Conservation (phyloP, 768 basidiomycete genomes). For the Lactifluus volemus region DNA sequence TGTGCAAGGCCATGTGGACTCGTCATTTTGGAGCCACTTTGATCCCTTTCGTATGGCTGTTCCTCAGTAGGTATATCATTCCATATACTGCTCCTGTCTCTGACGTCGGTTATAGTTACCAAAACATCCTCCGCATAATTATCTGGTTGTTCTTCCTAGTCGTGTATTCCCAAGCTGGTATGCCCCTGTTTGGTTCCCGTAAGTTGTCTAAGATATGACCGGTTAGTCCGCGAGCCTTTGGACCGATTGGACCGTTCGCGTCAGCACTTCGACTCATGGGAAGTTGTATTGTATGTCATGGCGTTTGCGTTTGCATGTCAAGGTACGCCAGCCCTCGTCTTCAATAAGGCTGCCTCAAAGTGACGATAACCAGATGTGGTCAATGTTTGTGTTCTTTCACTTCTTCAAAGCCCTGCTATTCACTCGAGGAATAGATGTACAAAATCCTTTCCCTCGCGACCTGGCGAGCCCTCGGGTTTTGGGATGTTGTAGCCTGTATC, state of each 20-base stretch:
- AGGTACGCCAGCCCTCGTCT: conserved; percentile 38
- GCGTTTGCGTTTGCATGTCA: conserved; percentile 70
- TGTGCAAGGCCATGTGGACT: conserved; percentile 46
- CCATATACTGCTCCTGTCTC: neutral
- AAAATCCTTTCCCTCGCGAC: conserved; percentile 68
- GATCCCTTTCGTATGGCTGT: conserved; percentile 74
- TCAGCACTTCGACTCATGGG: conserved; percentile 65
- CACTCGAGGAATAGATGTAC: conserved; percentile 40
- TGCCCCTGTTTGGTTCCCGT: conserved; percentile 16
- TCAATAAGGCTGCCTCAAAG: neutral
- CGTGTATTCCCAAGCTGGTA: conserved; percentile 79
- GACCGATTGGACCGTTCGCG: conserved; percentile 54
- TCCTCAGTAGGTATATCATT: conserved; percentile 42
- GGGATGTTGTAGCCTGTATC: conserved; percentile 59
- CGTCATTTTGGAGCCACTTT: conserved; percentile 60
- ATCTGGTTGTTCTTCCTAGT: conserved; percentile 74
- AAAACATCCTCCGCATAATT: conserved; percentile 70
- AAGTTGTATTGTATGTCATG: conserved; percentile 71
- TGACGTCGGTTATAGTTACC: conserved; percentile 45
- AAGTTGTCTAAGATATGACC: conserved; percentile 1
- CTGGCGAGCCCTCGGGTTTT: conserved; percentile 75
- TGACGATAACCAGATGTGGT: conserved; percentile 35
- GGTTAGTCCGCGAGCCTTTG: conserved; percentile 64
- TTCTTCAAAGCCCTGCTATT: neutral
- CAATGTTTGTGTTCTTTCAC: conserved; percentile 34